Evolutionary conservation across 2,329 filamentous ascomycete genomes (phyloP).

Genomic region (Sclerotinia minor): DNA sequence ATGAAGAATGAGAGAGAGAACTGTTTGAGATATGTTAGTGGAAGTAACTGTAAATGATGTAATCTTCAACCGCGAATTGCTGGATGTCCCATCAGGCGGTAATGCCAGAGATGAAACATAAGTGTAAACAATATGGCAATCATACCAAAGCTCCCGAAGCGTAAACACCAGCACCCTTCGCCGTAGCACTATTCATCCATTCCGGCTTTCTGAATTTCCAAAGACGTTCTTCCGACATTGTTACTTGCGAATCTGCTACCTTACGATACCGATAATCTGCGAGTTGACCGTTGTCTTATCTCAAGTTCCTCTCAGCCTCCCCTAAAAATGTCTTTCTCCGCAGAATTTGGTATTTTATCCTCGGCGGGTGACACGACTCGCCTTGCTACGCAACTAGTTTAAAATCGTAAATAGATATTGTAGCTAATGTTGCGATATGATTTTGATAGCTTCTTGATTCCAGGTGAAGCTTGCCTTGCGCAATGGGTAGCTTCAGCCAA

Average conservation of each 20-base stretch:
- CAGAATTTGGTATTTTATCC: background rate
- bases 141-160: slow-evolving; percentile 61
- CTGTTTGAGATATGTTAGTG: slow-evolving; percentile 42
- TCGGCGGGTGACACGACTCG: background rate
- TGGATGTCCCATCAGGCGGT: background rate
- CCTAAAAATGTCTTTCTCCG: background rate
- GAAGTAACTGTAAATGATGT: background rate
- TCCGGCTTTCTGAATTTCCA: slow-evolving; percentile 67
- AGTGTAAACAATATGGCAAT: slow-evolving; percentile 28
- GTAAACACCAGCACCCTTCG: slow-evolving; percentile 65
- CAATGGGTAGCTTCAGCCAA: slow-evolving; percentile 18
- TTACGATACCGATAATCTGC: background rate
- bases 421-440: slow-evolving; percentile 9
- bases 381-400: background rate
- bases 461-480: background rate
- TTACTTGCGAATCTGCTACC: background rate
- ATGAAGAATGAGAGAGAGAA: slow-evolving; percentile 69
- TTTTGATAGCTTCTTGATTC: slow-evolving; percentile 11
- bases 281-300: background rate
- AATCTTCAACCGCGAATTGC: background rate
- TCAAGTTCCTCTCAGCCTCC: background rate
- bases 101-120: slow-evolving; percentile 2
- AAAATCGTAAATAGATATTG: slow-evolving; percentile 6
- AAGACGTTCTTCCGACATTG: slow-evolving; percentile 64
- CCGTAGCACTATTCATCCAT: slow-evolving; percentile 65